Conservation (phyloP, 2,329 filamentous ascomycete genomes). For the Hymenoscyphus albidus region DNA sequence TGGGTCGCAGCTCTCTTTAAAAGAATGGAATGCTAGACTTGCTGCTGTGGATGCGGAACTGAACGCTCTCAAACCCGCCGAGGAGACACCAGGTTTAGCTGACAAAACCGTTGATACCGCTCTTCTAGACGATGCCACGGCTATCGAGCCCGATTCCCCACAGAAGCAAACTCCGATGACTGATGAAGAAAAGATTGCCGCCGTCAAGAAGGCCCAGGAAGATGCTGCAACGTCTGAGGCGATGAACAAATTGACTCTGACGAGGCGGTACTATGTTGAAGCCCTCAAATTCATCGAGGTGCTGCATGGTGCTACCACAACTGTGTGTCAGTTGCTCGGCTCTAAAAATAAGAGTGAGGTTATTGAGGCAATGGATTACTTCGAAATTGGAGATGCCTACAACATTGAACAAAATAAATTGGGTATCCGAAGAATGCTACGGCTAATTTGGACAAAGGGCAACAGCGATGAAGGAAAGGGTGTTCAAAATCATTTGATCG, state of each 20-base stretch:
- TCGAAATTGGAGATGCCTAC: slow-evolving; percentile 92
- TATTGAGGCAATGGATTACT: slow-evolving; percentile 98
- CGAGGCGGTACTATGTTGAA: slow-evolving; percentile 87
- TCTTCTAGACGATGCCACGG: slow-evolving; percentile 84
- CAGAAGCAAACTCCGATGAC: slow-evolving; percentile 63
- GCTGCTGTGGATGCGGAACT: slow-evolving; percentile 81
- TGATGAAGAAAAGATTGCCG: slow-evolving; percentile 71
- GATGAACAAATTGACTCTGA: slow-evolving; percentile 81
- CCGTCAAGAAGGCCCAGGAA: slow-evolving; percentile 74
- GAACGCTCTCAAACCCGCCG: slow-evolving; percentile 74
- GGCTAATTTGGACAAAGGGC: slow-evolving; percentile 98
- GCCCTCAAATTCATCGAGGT: slow-evolving; percentile 92
- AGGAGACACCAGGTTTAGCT: slow-evolving; percentile 66
- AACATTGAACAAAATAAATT: slow-evolving; percentile 89
- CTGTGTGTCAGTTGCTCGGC: slow-evolving; percentile 81
- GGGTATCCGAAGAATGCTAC: slow-evolving; percentile 91
- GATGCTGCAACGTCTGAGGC: slow-evolving; percentile 86
- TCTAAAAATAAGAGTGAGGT: slow-evolving; percentile 98
- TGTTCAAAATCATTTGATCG: slow-evolving; percentile 92
- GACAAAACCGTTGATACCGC: slow-evolving; percentile 70
- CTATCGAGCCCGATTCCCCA: slow-evolving; percentile 62
- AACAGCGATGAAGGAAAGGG: slow-evolving; percentile 99
- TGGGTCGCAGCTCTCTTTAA: slow-evolving; percentile 76
- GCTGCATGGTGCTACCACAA: slow-evolving; percentile 74
- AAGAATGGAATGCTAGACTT: slow-evolving; percentile 80